Evolutionary conservation across 2,329 filamentous ascomycete genomes (phyloP), one percentile per base, ranked within the genome.

Genomic region (Paecilomyces formosus): DNA sequence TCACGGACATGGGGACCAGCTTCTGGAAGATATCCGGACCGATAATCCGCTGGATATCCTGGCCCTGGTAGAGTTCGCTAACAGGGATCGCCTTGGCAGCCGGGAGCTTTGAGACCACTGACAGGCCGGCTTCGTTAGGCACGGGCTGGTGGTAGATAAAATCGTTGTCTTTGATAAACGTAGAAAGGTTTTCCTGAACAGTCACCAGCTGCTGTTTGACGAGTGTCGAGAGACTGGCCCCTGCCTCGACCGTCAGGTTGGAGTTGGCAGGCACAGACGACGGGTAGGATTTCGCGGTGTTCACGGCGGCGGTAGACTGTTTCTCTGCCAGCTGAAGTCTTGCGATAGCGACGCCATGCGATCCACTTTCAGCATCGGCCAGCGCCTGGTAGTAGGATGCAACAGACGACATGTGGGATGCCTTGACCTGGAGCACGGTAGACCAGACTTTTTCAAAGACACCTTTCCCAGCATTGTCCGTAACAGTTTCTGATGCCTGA

Each of bases 71-170:
- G 0, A 99, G 80, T 71, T 99, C 95, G 70, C 90, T 96, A 30
- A 99, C 93, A 0, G 94, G 93, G 62, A 99, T 97, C 3, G 94
- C 92, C 73, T 99, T 99, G 7, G 94, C 92, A 1, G 94, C 95
- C 3, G 93, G 92, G 15, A 97, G 81, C 72, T 97, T 99, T 2
- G 92, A 84, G 54, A 99, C 92, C 1, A 88, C 83, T 1, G 90
- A 79, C 12, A 99, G 78, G 28, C 88, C 88, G 3, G 92, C 89
- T 73, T 97, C 92, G 9, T 88, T 87, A 0, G 94, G 93, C 1
- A 99, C 88, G 1, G 86, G 87, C 66, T 97, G 91, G 71, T 99
- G 94, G 70, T 99, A 99, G 71, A 99, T 96, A 74, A 94, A 97
- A 71, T 99, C 94, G 65, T 99, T 99, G 73, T 99, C 94, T 68